Evolutionary conservation across 768 basidiomycete genomes (phyloP), one percentile per base, ranked within the genome.

Genomic region (Candolleomyces efflorescens): DNA sequence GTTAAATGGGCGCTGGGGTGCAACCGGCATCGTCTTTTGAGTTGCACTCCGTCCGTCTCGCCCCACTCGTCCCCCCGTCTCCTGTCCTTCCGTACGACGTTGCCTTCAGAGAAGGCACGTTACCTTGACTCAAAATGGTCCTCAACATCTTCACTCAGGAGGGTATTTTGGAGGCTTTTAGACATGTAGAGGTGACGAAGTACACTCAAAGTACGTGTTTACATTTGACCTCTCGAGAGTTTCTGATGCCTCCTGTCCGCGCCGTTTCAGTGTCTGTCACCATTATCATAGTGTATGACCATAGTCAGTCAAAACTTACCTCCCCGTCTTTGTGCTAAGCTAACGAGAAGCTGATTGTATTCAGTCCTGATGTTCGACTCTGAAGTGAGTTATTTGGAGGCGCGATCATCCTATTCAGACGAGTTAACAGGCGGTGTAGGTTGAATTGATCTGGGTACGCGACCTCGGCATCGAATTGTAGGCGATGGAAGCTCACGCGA

Each of bases 401-500:
- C 38, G 38, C 41, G 41, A 56, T 47, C 51, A 26, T 41, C 36
- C 1, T 44, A 44, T n/a, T n/a, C n/a, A n/a, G n/a, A n/a, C n/a
- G 17, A 17, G 38, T 17, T 23, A 37, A 39, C 44, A 12, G 3
- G 5, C 43, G 12, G 26, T 15, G 18, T 37, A 84, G 82, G 66
- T 83, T 44, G 72, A 79, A 38, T 68, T 83, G 24, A 81, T 85
- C 43, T 85, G 83, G 83, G 82, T 82, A 65, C 22, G 48, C 41
- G 17, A 20, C 5, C 22, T 6, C 22, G 20, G 26, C 22, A 37
- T 15, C 27, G n/a, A n/a, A n/a, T 49, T 20, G 36, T 24, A 47
- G 46, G 32, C 10, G 6, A 24, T 9, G 36, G 26, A 24, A 26
- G 11, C 27, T 26, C 24, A 45, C 9, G 53, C n/a, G 44, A 53